Conservation (phyloP, 2,329 filamentous ascomycete species). For the Aureobasidium namibiae region DNA sequence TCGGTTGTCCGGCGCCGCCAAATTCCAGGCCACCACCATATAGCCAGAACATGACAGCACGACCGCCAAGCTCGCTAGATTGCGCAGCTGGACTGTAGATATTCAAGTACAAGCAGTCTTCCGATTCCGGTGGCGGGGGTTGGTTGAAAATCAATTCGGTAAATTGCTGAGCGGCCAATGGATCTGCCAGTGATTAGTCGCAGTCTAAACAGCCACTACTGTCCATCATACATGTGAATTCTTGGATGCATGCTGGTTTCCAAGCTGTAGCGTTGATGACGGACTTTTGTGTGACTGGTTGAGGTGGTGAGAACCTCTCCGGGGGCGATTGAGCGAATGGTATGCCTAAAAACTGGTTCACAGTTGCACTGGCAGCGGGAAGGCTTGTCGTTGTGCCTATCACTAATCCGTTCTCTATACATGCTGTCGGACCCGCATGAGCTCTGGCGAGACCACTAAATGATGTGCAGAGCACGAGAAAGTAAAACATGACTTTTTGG, state of each 20-base stretch:
- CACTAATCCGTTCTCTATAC: slow-evolving; percentile 22
- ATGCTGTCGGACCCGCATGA: slow-evolving; percentile 19
- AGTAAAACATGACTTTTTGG: no score
- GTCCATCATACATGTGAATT: slow-evolving; percentile 17
- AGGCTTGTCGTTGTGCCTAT: slow-evolving; percentile 24
- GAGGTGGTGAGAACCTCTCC: slow-evolving; percentile 24
- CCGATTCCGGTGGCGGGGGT: slow-evolving; percentile 25
- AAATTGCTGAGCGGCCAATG: slow-evolving; percentile 22
- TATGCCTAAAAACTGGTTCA: slow-evolving; percentile 29
- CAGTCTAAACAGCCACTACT: background rate
- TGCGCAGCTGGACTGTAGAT: slow-evolving; percentile 26
- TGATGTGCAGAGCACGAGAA: no score
- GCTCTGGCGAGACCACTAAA: no score
- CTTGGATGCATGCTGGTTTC: slow-evolving; percentile 27
- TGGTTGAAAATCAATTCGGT: slow-evolving; percentile 26
- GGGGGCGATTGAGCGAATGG: slow-evolving; percentile 27
- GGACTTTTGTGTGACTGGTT: background rate
- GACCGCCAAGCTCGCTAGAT: slow-evolving; percentile 19
- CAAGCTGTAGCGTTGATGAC: slow-evolving; percentile 24
- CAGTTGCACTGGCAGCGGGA: slow-evolving; percentile 22
- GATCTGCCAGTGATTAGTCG: slow-evolving; percentile 18
- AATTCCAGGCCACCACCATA: slow-evolving; percentile 27
- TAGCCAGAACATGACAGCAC: slow-evolving; percentile 29
- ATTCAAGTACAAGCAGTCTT: slow-evolving; percentile 30
- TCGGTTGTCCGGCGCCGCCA: slow-evolving; percentile 22